Evolutionary conservation across 345 rosid species (phyloP).

Genomic region (Aegle marmelos): DNA sequence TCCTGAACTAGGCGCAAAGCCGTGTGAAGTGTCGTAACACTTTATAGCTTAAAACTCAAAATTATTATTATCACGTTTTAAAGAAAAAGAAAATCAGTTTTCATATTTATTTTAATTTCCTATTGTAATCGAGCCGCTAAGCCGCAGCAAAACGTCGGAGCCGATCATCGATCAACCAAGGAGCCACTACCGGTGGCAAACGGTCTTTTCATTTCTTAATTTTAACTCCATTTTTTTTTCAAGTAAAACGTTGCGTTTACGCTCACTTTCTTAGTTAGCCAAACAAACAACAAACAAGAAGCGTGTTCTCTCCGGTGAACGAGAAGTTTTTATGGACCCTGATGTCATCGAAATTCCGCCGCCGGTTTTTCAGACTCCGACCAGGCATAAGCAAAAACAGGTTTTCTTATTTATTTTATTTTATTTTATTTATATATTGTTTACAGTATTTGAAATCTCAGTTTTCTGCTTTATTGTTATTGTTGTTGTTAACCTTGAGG

Average conservation of each 20-base stretch:
- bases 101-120: background rate
- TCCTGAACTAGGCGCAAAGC: conserved; percentile 26
- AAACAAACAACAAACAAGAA: conserved; percentile 44
- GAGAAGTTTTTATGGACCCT: conserved; percentile 52
- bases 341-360: conserved; percentile 64
- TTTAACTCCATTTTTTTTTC: background rate
- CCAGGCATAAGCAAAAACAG: conserved; percentile 39
- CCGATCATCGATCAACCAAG: conserved; percentile 16
- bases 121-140: background rate
- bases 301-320: conserved; percentile 14
- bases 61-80: background rate
- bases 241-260: background rate
- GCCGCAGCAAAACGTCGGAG: background rate
- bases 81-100: background rate
- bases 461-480: background rate
- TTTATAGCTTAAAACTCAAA: background rate
- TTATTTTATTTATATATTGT: background rate
- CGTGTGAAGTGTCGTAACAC: background rate
- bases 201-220: conserved; percentile 13
- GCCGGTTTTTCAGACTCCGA: conserved; percentile 36
- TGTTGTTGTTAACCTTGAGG: background rate
- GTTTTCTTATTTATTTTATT: conserved; percentile 26
- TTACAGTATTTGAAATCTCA: background rate
- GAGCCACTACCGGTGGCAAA: conserved; percentile 25
- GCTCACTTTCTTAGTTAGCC: conserved; percentile 19